Base-by-base conservation (phyloP, 2,329 filamentous ascomycete genomes). In the Laburnicola sp. region DNA sequence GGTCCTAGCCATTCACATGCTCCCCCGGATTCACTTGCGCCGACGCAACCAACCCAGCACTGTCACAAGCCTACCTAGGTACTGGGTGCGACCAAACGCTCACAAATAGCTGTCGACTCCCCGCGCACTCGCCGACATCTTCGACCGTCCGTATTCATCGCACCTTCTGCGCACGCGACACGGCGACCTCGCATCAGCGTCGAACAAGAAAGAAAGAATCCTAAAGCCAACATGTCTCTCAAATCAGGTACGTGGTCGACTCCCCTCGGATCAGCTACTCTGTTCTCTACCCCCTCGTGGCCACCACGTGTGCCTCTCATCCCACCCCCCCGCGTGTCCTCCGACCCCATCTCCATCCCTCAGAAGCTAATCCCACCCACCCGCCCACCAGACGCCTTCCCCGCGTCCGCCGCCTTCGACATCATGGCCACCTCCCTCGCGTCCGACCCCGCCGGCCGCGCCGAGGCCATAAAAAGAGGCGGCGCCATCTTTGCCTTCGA, bases 331-430 rank as follows among this genome's bases (percentile, higher is more conserved):
- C 16, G 16, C 16, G 16, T 11, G 28, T 23, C 2, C 2, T 23
- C 34, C 36, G 21, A 38, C 22, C 21, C 21, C 6, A 27, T 25
- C 22, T 9, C 22, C 54, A 53, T 23, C 28, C 6, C 25, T 9
- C 7, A 28, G 4, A 46, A 42, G 9, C 37, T 21, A 3, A 26
- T 30, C 26, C 38, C 41, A 51, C 48, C 31, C 35, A 3, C 22
- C n/a, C 27, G 34, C 43, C 26, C 0, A 8, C n/a, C 54, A 73
- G 70, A 60, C 54, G 86, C 86, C 62, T 97, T 96, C 78, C 93
- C 94, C 60, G 85, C 93, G 69, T 97, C 94, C 53, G 86, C 78
- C 60, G 91, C 92, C 63, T 99, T 99, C 76, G 94, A 99, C 72
- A 82, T 80, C 68, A 97, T 99, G 81, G 84, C 89, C 75, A 71